Percentiles rank a stretch among this genome's conserved stretches.
Conservation (phyloP, 164 flowering plant genomes). For the Annona squamosa region DNA sequence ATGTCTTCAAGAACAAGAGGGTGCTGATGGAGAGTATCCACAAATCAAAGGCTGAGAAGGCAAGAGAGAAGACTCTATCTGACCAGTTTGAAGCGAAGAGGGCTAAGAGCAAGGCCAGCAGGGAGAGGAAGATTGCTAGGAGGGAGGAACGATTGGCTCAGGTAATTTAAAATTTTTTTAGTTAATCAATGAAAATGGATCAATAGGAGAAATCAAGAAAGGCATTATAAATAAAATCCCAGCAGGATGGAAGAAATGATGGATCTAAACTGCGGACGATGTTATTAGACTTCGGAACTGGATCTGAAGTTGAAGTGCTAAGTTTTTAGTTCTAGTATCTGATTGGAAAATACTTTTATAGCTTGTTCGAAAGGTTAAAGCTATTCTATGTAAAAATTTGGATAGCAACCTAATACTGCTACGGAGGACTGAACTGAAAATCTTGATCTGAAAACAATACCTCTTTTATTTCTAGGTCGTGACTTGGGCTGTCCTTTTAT, state of each 20-base stretch:
- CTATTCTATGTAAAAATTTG: too few species aligned
- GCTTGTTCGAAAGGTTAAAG: too few species aligned
- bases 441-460: too few species aligned
- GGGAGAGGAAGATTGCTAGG: constrained; percentile 29
- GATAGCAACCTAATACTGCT: too few species aligned
- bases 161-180: constrained; percentile 3
- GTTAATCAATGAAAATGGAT: too few species aligned
- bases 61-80: constrained; percentile 19
- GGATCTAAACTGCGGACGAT: background rate
- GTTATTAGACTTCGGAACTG: background rate
- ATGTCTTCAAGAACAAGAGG: constrained; percentile 32
- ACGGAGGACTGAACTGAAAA: too few species aligned
- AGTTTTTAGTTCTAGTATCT: background rate
- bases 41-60: constrained; percentile 28
- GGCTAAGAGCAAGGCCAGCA: constrained; percentile 17
- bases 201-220: background rate
- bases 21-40: constrained; percentile 35
- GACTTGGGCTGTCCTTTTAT: too few species aligned
- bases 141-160: constrained; percentile 50
- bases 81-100: constrained; percentile 27
- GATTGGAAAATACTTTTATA: background rate
- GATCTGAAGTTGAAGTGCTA: background rate
- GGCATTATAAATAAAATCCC: too few species aligned
- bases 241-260: background rate
- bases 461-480: too few species aligned